Evolutionary conservation across 2,329 filamentous ascomycete genomes (phyloP).

Genomic region (Claviceps maximensis): DNA sequence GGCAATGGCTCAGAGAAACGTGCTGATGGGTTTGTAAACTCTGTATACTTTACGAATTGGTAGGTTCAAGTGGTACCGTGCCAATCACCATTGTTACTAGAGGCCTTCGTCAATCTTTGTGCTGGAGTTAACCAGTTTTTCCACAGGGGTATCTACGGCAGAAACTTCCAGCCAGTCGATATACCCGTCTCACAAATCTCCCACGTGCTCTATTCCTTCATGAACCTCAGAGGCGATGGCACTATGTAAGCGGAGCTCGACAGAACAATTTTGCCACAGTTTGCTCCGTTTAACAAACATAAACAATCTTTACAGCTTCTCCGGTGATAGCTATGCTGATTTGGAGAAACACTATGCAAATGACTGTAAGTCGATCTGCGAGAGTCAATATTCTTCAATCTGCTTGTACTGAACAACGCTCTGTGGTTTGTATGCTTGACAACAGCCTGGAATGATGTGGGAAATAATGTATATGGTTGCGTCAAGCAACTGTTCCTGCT

Average conservation of each 20-base stretch:
- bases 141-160: conserved; percentile 56
- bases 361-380: conserved; percentile 37
- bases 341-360: conserved; percentile 56
- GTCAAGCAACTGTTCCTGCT: conserved; percentile 66
- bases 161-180: conserved; percentile 59
- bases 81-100: background rate
- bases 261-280: background rate
- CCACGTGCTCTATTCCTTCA: conserved; percentile 71
- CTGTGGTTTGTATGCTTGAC: background rate
- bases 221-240: conserved; percentile 58
- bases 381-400: background rate
- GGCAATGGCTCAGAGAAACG: conserved; percentile 10
- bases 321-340: conserved; percentile 59
- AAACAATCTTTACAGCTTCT: conserved; percentile 27
- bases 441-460: conserved; percentile 43
- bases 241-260: conserved; percentile 44
- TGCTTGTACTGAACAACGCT: background rate
- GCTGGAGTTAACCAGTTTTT: background rate
- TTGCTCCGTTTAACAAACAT: background rate
- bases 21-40: conserved; percentile 19
- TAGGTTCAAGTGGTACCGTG: conserved; percentile 10
- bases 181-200: conserved; percentile 58
- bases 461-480: conserved; percentile 68
- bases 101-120: background rate
- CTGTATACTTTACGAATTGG: conserved; percentile 38